phyloP scores from a whole-genome alignment of 495 filamentous ascomycete genomes.

The Aspergillus saccharolyticus region DNA sequence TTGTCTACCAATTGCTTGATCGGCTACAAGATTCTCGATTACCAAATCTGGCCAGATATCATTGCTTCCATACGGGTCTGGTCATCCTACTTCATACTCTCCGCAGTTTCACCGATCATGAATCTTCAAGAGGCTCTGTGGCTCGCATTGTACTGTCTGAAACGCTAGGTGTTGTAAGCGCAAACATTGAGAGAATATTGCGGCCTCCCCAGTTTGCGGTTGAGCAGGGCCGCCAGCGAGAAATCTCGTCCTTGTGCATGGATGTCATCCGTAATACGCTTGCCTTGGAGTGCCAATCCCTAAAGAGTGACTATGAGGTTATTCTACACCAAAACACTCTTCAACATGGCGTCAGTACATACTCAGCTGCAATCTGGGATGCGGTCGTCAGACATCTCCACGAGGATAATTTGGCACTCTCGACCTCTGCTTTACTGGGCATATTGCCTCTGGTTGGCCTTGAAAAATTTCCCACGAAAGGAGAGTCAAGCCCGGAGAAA shows the following conservation, averaged over 20 bases:
- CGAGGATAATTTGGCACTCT: constrained; percentile 57
- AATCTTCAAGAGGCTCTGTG: constrained; percentile 44
- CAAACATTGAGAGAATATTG: constrained; percentile 43
- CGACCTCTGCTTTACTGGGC: constrained; percentile 65
- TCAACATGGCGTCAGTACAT: constrained; percentile 61
- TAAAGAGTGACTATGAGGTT: constrained; percentile 65
- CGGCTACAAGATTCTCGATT: constrained; percentile 53
- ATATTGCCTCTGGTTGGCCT: constrained; percentile 62
- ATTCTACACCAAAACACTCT: constrained; percentile 54
- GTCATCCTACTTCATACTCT: constrained; percentile 47
- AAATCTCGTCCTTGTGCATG: constrained; percentile 42
- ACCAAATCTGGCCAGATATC: constrained; percentile 38
- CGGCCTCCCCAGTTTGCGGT: constrained; percentile 37
- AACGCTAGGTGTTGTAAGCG: constrained; percentile 46
- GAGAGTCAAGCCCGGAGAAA: constrained; percentile 47
- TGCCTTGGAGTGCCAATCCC: constrained; percentile 67
- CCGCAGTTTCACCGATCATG: constrained; percentile 46
- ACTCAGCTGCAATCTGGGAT: constrained; percentile 70
- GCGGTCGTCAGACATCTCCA: constrained; percentile 63
- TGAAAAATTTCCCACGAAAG: constrained; percentile 60
- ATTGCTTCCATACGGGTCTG: constrained; percentile 50
- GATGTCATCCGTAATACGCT: constrained; percentile 67
- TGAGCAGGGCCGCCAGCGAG: constrained; percentile 32
- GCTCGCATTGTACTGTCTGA: constrained; percentile 50
- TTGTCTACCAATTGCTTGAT: constrained; percentile 64